Conservation (phyloP, 2,329 filamentous ascomycete species). For the Didymella exigua region DNA sequence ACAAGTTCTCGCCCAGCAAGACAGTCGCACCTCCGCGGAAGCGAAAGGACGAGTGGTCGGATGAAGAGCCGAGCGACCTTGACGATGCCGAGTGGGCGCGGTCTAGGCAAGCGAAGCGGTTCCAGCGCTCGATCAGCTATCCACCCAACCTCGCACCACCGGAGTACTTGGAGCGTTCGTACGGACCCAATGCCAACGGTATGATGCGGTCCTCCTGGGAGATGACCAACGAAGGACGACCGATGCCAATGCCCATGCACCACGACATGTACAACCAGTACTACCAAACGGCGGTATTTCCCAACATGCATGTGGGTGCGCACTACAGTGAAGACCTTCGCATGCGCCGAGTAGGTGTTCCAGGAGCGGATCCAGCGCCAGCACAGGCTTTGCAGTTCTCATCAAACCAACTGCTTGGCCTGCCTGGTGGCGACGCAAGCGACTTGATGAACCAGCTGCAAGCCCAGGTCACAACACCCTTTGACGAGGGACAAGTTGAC, state of each 20-base stretch:
- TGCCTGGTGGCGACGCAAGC: conserved; percentile 48
- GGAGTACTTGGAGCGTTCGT: conserved; percentile 37
- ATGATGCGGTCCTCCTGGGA: conserved; percentile 59
- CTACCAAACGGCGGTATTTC: conserved; percentile 57
- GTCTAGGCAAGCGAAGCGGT: conserved; percentile 29
- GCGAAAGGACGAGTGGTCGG: conserved; percentile 53
- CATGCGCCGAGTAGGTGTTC: conserved; percentile 49
- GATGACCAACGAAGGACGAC: conserved; percentile 57
- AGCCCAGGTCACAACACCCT: conserved; percentile 34
- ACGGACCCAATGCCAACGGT: conserved; percentile 35
- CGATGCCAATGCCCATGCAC: conserved; percentile 52
- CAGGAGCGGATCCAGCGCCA: conserved; percentile 22
- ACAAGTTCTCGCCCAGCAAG: conserved; percentile 93
- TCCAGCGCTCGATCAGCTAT: conserved; percentile 36
- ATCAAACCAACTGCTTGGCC: conserved; percentile 43
- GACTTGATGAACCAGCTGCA: conserved; percentile 46
- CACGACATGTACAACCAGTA: conserved; percentile 56
- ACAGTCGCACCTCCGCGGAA: conserved; percentile 53
- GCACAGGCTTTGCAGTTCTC: conserved; percentile 35
- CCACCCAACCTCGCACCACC: conserved; percentile 28
- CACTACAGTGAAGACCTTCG: conserved; percentile 47
- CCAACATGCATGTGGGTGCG: conserved; percentile 38
- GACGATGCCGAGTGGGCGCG: conserved; percentile 49
- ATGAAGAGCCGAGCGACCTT: conserved; percentile 51
- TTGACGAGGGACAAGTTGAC: conserved; percentile 48